Base-by-base conservation (phyloP, 805 yeast genomes). In the Ogataea angusta region DNA sequence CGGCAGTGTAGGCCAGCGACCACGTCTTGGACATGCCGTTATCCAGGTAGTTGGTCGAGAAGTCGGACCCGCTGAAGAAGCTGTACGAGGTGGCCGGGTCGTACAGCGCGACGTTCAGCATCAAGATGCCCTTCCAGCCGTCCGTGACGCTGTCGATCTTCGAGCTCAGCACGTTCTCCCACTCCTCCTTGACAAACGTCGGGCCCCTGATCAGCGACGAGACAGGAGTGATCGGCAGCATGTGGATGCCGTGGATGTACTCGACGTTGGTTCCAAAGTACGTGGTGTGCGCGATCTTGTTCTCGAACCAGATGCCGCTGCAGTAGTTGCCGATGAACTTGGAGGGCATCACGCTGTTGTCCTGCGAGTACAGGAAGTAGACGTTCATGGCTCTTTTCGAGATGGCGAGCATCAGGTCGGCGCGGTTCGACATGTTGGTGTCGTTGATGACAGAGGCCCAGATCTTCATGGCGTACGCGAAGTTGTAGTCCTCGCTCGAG, bases 21-120 rank as follows among this genome's bases (percentile, higher is more conserved):
- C 96, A 89, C 0, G 96, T 82, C 48, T 80, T 65, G 12, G 95
- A 80, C 75, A 89, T 93, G 2, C 97, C 97, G 41, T 77, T 78
- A 54, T 90, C 97, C 38, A 90, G 73, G 52, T 72, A 74, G 2
- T 61, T 53, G 6, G 67, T 63, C 32, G 69, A 59, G 73, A 86
- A 89, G 41, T 66, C 68, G 5, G 69, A 54, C 23, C 76, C 61
- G 4, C 78, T 59, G 62, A 88, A 88, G 63, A 78, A 88, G 6
- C 66, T 50, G 58, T 77, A 87, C 0, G 95, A 71, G 1, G 70
- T 44, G 30, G 58, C 52, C 1, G 97, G 91, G 54, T 89, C 85
- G 52, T 66, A 76, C 15, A 90, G 63, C 0, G 95, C 95, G 31
- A 74, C 68, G 59, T 90, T 86, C 41, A 87, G 68, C 73, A 82